Base-by-base conservation (phyloP, 208 protist species). In the Trypanosoma congolense region DNA sequence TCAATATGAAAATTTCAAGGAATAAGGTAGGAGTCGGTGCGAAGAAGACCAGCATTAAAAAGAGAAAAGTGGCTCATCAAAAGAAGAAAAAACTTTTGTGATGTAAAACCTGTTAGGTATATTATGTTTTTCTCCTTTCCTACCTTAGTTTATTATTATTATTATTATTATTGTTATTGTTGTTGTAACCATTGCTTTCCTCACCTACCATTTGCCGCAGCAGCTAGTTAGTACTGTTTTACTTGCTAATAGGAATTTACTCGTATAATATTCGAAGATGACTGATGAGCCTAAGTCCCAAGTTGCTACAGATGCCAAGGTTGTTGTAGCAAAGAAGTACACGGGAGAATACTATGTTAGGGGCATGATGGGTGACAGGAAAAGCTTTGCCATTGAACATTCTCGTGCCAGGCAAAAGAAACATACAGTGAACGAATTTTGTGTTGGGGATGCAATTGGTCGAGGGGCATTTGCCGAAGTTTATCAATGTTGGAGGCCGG, bases 381-480 rank as follows among this genome's bases (percentile, higher is more conserved):
- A 52, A 56, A 42, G 24, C 9, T 77, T 77, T 64, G 53, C 43
- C 2, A 61, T 56, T 16, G 74, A 77, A 26, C 80, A 82, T 61
- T 70, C 77, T 25, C 73, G 89, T 49, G 41, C 72, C 46, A 67
- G 71, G n/a, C 57, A 89, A 24, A 47, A 76, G 28, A 60, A 69
- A 4, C 61, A 97, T 14, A 73, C 43, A n/a, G 38, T 48, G 5
- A 44, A 59, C 18, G 90, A 96, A 56, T 98, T 98, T 77, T 65
- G 92, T 24, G 48, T 80, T 3, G 42, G 96, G 16, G 85, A 83
- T 33, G 49, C 94, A 10, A 96, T 98, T 67, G 95, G 95, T 4
- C 47, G 80, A n/a, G 95, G 95, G 28, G 87, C 91, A 16, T 97
- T 97, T 77, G 95, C 93, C 12, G 91, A 97, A 54, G 95, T 97